Evolutionary conservation across 2,329 filamentous ascomycete species (phyloP).

Genomic region (Aureobasidium namibiae): DNA sequence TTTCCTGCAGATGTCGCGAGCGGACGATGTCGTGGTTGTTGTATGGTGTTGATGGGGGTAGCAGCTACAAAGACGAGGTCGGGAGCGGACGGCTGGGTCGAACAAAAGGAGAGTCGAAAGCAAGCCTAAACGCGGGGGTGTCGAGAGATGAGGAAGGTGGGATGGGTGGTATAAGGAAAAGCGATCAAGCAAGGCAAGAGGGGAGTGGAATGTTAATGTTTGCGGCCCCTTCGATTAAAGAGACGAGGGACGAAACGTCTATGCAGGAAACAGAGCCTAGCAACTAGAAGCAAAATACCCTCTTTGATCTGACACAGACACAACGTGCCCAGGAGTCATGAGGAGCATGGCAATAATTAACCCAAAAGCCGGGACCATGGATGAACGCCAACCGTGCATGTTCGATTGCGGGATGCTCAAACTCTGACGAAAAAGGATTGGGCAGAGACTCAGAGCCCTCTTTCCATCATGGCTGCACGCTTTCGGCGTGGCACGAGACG

Average conservation of each 20-base stretch:
- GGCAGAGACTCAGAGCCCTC: too few species aligned
- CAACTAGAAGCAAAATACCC: conserved; percentile 12
- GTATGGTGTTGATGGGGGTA: background rate
- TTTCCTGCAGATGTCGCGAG: background rate
- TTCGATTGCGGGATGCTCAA: conserved; percentile 12
- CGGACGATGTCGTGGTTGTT: background rate
- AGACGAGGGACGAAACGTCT: conserved; percentile 10
- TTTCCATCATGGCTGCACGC: conserved; percentile 1
- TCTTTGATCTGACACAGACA: conserved; percentile 13
- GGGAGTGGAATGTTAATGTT: conserved; percentile 13
- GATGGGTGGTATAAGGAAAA: conserved; percentile 9
- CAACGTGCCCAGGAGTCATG: conserved; percentile 11
- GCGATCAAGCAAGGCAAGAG: conserved; percentile 10
- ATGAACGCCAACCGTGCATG: conserved; percentile 12
- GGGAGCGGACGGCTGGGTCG: conserved; percentile 8
- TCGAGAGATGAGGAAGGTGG: background rate
- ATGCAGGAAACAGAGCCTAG: conserved; percentile 12
- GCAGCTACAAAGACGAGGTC: background rate
- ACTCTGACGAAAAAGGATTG: background rate
- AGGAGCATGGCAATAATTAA: conserved; percentile 14
- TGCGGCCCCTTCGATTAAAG: conserved; percentile 11
- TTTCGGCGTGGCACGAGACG: conserved; percentile 10
- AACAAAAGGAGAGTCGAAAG: conserved; percentile 2
- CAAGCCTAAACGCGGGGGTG: background rate
- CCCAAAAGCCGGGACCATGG: conserved; percentile 10